Percentiles rank a stretch among this genome's conserved stretches.
These are phyloP conservation scores for Pseudogymnoascus sp. DNA, from an alignment of 2,329 filamentous ascomycete genomes.

Conservation along the genomic window DNA sequence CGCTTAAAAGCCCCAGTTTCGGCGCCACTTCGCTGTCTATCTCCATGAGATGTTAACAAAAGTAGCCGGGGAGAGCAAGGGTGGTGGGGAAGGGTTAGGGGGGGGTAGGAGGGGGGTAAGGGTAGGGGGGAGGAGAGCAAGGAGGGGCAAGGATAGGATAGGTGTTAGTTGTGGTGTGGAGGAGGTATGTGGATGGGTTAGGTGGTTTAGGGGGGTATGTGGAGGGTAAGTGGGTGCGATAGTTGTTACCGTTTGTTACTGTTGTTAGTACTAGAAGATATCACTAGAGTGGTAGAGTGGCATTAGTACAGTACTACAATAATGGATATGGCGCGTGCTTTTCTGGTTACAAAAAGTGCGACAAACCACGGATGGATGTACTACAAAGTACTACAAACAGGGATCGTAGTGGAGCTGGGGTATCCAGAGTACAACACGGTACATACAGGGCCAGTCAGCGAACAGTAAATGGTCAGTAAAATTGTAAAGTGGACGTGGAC, in stretches of 20 bases:
- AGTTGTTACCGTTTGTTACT: neutral
- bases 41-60: neutral
- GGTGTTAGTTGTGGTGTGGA: neutral
- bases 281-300: too few relatives aligned
- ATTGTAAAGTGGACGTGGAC: neutral
- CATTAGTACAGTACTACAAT: too few relatives aligned
- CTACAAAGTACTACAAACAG: neutral
- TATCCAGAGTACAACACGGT: neutral
- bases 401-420: slow-evolving; percentile 1
- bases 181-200: neutral
- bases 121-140: neutral
- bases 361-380: neutral
- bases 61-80: neutral
- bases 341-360: too few relatives aligned
- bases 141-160: neutral
- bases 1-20: neutral
- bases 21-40: neutral
- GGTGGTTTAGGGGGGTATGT: neutral
- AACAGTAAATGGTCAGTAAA: neutral
- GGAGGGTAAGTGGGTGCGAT: neutral
- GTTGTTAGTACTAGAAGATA: neutral
- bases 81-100: neutral
- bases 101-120: neutral
- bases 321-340: too few relatives aligned
- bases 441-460: neutral